Evolutionary conservation across 257 asterid genomes (phyloP).

Genomic region (Plantago major): DNA sequence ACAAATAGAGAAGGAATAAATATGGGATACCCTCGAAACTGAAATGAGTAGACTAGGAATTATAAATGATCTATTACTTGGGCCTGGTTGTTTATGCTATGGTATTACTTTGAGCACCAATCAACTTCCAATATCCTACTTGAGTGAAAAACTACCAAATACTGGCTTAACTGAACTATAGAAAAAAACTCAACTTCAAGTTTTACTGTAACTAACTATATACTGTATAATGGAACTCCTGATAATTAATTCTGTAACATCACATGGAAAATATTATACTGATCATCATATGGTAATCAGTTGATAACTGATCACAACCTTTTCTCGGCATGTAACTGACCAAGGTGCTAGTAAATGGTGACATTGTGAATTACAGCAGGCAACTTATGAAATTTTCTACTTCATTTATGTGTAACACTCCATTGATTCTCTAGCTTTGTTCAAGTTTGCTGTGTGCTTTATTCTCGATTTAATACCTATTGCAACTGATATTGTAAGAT

Average conservation of each 20-base stretch:
- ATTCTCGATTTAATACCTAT: slow-evolving; percentile 1
- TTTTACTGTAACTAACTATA: background rate
- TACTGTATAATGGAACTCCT: background rate
- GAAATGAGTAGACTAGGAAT: too few relatives aligned
- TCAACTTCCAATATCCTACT: too few relatives aligned
- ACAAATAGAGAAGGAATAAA: too few relatives aligned
- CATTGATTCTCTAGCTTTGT: slow-evolving; percentile 3
- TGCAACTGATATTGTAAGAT: slow-evolving; percentile 6
- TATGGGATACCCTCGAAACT: too few relatives aligned
- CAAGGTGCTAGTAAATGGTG: background rate
- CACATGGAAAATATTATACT: background rate
- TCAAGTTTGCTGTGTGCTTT: background rate
- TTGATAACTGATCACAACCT: background rate
- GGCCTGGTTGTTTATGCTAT: too few relatives aligned
- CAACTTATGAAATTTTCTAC: background rate
- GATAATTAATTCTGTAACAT: background rate
- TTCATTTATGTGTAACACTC: background rate
- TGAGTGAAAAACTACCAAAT: too few relatives aligned
- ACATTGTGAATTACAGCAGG: slow-evolving; percentile 2
- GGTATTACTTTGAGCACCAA: too few relatives aligned
- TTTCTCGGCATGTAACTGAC: background rate
- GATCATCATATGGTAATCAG: background rate
- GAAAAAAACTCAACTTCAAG: background rate
- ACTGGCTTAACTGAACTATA: background rate
- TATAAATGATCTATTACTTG: too few relatives aligned